Evolutionary conservation across 768 basidiomycete species (phyloP).

Genomic region (Plicaturopsis crispa): DNA sequence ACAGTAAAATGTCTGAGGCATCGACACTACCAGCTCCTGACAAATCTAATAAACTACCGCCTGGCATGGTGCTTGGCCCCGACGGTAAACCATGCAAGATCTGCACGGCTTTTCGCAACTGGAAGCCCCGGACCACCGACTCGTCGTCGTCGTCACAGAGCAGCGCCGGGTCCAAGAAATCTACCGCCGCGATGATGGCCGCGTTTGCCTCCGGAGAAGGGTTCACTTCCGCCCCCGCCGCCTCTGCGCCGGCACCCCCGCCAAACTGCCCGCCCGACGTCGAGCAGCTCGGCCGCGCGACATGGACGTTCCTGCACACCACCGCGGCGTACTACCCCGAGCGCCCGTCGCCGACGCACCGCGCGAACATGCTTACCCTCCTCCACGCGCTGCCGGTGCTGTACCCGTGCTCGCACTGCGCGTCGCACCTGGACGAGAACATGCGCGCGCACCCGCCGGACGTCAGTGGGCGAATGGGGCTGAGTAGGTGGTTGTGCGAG

Average conservation of each 20-base stretch:
- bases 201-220: conserved; percentile 22
- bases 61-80: conserved; percentile 83
- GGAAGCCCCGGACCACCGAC: conserved; percentile 40
- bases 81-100: conserved; percentile 96
- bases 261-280: conserved; percentile 84
- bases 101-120: conserved; percentile 74
- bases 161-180: conserved; percentile 21
- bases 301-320: conserved; percentile 96
- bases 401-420: conserved; percentile 88
- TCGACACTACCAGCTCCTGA: too few relatives aligned
- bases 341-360: conserved; percentile 65
- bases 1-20: too few relatives aligned
- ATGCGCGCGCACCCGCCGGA: conserved; percentile 66
- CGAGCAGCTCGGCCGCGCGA: conserved; percentile 83
- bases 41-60: conserved; percentile 43
- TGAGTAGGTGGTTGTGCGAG: conserved; percentile 86
- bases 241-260: conserved; percentile 28
- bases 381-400: conserved; percentile 71
- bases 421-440: conserved; percentile 70
- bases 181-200: conserved; percentile 25
- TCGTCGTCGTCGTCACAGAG: conserved; percentile 8
- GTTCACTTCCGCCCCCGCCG: conserved; percentile 14
- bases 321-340: conserved; percentile 94
- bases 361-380: conserved; percentile 77
- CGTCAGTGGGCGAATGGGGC: conserved; percentile 56